phyloP scores from a whole-genome alignment of 1,284 basidiomycete species.

The Amylostereum areolatum region DNA sequence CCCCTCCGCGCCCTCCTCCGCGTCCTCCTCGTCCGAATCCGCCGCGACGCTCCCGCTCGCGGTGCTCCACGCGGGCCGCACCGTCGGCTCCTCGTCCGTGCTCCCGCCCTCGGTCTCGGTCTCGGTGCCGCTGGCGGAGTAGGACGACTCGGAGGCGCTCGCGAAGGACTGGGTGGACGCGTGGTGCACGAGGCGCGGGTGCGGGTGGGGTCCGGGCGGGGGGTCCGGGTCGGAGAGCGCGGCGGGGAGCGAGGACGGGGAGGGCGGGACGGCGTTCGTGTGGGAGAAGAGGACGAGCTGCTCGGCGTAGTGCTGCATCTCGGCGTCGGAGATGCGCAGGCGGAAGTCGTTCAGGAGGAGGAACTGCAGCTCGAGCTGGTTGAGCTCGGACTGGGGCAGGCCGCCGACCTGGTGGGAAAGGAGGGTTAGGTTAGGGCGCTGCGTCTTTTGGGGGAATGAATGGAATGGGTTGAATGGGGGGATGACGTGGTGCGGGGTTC shows the following conservation, averaged over 20 bases:
- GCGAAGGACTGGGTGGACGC: neutral
- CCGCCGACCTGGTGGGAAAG: slow-evolving; percentile 72
- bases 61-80: slow-evolving; percentile 19
- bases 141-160: neutral
- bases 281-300: slow-evolving; percentile 70
- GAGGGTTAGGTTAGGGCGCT: too few species aligned
- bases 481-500: too few species aligned
- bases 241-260: slow-evolving; percentile 23
- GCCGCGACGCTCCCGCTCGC: slow-evolving; percentile 23
- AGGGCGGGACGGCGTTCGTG: slow-evolving; percentile 23
- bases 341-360: slow-evolving; percentile 94
- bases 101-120: neutral
- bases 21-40: slow-evolving; percentile 8
- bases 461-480: too few species aligned
- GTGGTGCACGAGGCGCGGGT: neutral
- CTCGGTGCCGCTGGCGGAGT: neutral
- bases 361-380: slow-evolving; percentile 96
- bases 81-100: slow-evolving; percentile 1
- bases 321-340: slow-evolving; percentile 80
- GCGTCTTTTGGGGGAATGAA: too few species aligned
- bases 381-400: slow-evolving; percentile 89
- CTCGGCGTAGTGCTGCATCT: slow-evolving; percentile 95
- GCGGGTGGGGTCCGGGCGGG: too few species aligned
- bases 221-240: slow-evolving; percentile 39
- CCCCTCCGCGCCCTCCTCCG: slow-evolving; percentile 5